phyloP scores from a whole-genome alignment of 1,284 basidiomycete species.

The Trametes polyzona region DNA sequence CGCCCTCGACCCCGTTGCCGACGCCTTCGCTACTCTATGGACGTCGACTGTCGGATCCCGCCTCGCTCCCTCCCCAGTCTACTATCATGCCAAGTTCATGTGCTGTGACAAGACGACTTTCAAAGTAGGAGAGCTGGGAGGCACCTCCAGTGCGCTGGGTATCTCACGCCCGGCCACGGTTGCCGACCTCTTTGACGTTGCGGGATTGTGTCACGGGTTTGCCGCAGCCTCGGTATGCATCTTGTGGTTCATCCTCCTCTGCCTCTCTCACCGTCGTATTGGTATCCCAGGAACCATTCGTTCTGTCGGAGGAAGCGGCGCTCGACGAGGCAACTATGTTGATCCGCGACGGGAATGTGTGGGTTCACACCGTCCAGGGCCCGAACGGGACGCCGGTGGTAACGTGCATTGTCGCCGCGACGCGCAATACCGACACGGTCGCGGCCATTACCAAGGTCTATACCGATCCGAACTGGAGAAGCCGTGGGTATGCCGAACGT shows the following conservation, averaged over 20 bases:
- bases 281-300: slow-evolving; percentile 55
- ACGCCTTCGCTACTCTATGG: slow-evolving; percentile 54
- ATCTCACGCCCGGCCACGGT: slow-evolving; percentile 46
- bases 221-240: slow-evolving; percentile 53
- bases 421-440: slow-evolving; percentile 53
- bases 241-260: slow-evolving; percentile 2
- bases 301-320: slow-evolving; percentile 47
- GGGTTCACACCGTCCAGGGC: slow-evolving; percentile 57
- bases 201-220: slow-evolving; percentile 57
- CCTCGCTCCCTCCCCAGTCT: slow-evolving; percentile 44
- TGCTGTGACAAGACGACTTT: slow-evolving; percentile 55
- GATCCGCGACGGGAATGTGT: slow-evolving; percentile 53
- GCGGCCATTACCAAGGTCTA: slow-evolving; percentile 70
- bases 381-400: slow-evolving; percentile 39
- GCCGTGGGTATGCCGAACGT: slow-evolving; percentile 57
- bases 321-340: slow-evolving; percentile 53
- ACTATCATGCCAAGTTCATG: slow-evolving; percentile 65
- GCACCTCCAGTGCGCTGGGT: slow-evolving; percentile 35
- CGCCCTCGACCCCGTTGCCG: slow-evolving; percentile 52
- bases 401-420: slow-evolving; percentile 68
- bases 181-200: slow-evolving; percentile 48
- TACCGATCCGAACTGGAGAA: slow-evolving; percentile 54
- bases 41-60: slow-evolving; percentile 44
- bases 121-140: slow-evolving; percentile 28
- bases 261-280: slow-evolving; percentile 5